Conservation (phyloP, 768 basidiomycete species). For the Coprinopsis strossmayeri region DNA sequence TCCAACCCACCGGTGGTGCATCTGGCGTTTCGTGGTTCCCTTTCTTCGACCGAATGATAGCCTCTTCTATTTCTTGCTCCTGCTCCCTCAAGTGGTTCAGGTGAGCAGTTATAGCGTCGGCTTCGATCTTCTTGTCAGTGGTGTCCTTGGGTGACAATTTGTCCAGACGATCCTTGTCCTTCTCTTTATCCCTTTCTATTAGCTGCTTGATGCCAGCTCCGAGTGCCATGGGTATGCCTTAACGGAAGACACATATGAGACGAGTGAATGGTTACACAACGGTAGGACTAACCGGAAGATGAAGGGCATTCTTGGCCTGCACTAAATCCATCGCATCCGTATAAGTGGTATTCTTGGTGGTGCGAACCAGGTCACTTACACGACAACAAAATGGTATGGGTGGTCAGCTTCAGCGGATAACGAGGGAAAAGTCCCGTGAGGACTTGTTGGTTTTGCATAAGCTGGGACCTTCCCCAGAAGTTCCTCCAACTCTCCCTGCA, state of each 20-base stretch:
- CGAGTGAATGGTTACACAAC: neutral
- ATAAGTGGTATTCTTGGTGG: neutral
- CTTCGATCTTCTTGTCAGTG: neutral
- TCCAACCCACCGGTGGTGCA: constrained; percentile 51
- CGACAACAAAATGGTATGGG: constrained; percentile 73
- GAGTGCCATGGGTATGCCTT: constrained; percentile 73
- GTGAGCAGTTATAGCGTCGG: neutral
- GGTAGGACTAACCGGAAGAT: constrained; percentile 44
- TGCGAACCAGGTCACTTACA: too few species aligned
- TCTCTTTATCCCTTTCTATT: constrained; percentile 16
- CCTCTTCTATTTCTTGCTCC: neutral
- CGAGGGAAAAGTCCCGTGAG: constrained; percentile 32
- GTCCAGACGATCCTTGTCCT: constrained; percentile 6
- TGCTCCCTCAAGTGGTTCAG: neutral
- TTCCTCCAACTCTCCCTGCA: constrained; percentile 67
- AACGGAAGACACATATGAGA: neutral
- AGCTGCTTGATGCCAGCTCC: constrained; percentile 63
- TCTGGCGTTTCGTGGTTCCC: constrained; percentile 7
- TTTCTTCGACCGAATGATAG: neutral
- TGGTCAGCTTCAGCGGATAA: constrained; percentile 48
- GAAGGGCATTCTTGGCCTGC: constrained; percentile 79
- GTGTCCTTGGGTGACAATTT: neutral
- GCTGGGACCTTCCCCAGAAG: constrained; percentile 56
- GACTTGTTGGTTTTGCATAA: constrained; percentile 24
- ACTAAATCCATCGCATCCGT: constrained; percentile 16